A percentile compares a stretch with the other conserved stretches of the same genome.
phyloP scores from a whole-genome alignment of 164 flowering plant species.

The Stephania cephalantha region DNA sequence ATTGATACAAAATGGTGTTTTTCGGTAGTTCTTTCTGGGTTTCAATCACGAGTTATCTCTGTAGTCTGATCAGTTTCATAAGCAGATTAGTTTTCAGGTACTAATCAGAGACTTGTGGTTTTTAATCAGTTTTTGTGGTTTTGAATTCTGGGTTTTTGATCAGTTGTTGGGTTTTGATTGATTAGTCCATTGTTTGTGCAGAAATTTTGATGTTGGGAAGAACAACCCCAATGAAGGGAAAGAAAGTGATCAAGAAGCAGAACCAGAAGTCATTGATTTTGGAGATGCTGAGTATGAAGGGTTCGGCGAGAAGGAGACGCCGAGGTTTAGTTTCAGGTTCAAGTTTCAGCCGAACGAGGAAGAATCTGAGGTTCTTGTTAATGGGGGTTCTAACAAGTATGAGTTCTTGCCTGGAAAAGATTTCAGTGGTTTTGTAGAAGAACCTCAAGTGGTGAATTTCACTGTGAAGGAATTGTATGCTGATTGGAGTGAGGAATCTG shows the following conservation, averaged over 20 bases:
- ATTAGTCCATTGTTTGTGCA: neutral
- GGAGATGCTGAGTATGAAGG: constrained; percentile 20
- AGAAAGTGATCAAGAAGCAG: constrained; percentile 7
- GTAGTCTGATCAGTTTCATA: constrained; percentile 26
- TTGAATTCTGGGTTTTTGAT: constrained; percentile 22
- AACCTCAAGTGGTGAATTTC: constrained; percentile 26
- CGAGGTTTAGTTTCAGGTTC: constrained; percentile 44
- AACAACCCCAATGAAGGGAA: constrained; percentile 15
- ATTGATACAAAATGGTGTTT: constrained; percentile 26
- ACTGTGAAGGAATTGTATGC: constrained; percentile 22
- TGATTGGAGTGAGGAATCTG: constrained; percentile 12
- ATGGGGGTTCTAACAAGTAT: constrained; percentile 19
- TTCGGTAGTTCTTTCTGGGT: constrained; percentile 31
- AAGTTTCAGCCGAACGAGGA: constrained; percentile 48
- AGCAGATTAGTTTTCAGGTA: constrained; percentile 33
- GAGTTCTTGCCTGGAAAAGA: constrained; percentile 26
- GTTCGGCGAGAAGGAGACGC: constrained; percentile 32
- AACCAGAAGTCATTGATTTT: constrained; percentile 13
- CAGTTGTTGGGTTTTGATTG: neutral
- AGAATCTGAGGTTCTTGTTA: neutral
- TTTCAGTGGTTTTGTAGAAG: constrained; percentile 30
- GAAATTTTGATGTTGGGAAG: neutral
- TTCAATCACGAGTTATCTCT: constrained; percentile 21
- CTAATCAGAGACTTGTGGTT: neutral
- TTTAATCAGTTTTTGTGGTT: neutral